phyloP scores from a whole-genome alignment of 345 rosid species.

The Gossypium australe region DNA sequence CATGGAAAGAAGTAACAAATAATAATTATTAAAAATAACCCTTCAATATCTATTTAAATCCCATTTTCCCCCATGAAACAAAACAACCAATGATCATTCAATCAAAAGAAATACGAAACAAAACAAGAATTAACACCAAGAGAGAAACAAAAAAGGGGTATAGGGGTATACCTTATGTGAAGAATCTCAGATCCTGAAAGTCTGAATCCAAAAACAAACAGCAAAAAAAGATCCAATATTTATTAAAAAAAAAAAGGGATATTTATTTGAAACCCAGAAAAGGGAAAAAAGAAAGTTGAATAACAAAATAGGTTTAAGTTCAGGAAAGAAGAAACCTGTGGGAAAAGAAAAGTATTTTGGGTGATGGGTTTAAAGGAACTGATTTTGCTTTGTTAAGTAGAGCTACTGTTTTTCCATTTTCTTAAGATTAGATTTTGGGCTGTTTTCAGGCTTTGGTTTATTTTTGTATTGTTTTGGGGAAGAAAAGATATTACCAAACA shows the following conservation, averaged over 20 bases:
- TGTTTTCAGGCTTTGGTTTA: not conserved
- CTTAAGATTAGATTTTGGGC: not conserved
- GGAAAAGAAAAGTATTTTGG: not conserved
- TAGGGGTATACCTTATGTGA: constrained; percentile 13
- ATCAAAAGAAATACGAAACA: not conserved
- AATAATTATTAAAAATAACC: not conserved
- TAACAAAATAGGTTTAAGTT: not conserved
- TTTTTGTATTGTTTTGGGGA: not conserved
- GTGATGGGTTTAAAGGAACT: not conserved
- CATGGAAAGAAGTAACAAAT: no score
- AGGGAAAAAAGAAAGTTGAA: not conserved
- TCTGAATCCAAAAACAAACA: not conserved
- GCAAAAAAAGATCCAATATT: not conserved
- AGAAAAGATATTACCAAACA: not conserved
- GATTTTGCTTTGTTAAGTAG: not conserved
- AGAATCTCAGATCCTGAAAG: constrained; percentile 19
- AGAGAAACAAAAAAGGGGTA: not conserved
- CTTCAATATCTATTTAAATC: not conserved
- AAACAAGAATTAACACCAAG: constrained; percentile 5
- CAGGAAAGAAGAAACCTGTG: not conserved
- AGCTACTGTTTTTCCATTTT: not conserved
- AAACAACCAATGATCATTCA: constrained; percentile 4
- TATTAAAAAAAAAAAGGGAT: not conserved
- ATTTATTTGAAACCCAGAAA: not conserved
- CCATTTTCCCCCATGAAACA: constrained; percentile 1